Percentiles rank a stretch among this genome's conserved stretches.
These are phyloP conservation scores for Biancaea sappan DNA, from an alignment of 306 rosid genomes.

Conservation along the genomic window DNA sequence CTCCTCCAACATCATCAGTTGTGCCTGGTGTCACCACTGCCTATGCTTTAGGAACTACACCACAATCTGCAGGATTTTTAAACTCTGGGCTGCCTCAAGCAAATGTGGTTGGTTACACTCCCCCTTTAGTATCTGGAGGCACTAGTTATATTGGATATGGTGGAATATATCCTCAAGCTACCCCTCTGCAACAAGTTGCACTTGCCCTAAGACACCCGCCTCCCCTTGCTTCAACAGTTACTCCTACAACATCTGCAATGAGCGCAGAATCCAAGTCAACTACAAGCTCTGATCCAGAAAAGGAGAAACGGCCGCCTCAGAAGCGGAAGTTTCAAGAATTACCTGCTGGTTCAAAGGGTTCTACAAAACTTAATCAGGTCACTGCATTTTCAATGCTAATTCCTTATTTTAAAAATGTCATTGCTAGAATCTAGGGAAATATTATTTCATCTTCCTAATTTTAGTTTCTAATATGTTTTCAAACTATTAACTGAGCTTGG, in stretches of 20 bases:
- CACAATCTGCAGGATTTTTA: constrained; percentile 51
- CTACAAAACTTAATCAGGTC: constrained; percentile 70
- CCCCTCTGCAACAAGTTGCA: constrained; percentile 96
- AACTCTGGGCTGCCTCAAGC: constrained; percentile 49
- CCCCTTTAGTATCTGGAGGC: constrained; percentile 58
- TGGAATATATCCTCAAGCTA: constrained; percentile 95
- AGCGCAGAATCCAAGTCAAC: constrained; percentile 48
- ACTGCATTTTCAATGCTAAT: constrained; percentile 40
- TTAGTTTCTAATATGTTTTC: constrained; percentile 32
- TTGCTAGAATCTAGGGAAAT: constrained; percentile 20
- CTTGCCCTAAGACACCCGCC: constrained; percentile 81
- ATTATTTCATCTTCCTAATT: constrained; percentile 16
- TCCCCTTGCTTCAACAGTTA: constrained; percentile 58
- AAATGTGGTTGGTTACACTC: constrained; percentile 50
- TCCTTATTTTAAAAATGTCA: constrained; percentile 19
- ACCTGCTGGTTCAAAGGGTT: constrained; percentile 57
- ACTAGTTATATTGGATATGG: constrained; percentile 92
- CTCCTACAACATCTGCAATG: constrained; percentile 52
- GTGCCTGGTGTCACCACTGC: constrained; percentile 40
- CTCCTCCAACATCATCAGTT: constrained; percentile 50
- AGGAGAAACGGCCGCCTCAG: constrained; percentile 66
- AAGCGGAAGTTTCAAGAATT: constrained; percentile 90
- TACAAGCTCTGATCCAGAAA: constrained; percentile 46
- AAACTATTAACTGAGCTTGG: constrained; percentile 20
- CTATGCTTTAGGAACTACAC: constrained; percentile 45